Conservation (phyloP, 2,329 filamentous ascomycete species). For the Fusarium lateritium region DNA sequence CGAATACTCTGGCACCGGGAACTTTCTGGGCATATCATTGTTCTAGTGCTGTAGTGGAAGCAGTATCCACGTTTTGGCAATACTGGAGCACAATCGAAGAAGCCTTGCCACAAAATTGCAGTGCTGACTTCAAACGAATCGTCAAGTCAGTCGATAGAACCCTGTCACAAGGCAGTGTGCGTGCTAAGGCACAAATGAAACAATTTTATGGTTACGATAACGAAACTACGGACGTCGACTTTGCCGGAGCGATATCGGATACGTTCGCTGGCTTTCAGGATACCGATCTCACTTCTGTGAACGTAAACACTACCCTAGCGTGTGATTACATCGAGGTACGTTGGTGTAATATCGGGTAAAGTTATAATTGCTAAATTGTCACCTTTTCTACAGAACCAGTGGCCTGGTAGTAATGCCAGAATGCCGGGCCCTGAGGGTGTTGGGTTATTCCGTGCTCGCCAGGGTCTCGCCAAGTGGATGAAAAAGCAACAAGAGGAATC, state of each 20-base stretch:
- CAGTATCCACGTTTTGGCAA: too few relatives aligned
- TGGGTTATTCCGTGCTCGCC: neutral
- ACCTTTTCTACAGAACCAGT: neutral
- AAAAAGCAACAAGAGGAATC: neutral
- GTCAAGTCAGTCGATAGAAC: constrained; percentile 64
- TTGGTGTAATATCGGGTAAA: neutral
- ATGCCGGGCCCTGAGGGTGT: neutral
- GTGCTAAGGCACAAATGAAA: constrained; percentile 59
- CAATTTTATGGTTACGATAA: neutral
- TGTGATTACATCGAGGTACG: neutral
- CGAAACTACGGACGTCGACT: neutral
- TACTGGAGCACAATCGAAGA: too few relatives aligned
- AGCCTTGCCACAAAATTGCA: constrained; percentile 71
- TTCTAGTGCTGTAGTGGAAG: too few relatives aligned
- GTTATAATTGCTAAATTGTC: neutral
- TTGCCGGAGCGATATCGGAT: constrained; percentile 53
- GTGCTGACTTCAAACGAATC: constrained; percentile 70
- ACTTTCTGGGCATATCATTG: too few relatives aligned
- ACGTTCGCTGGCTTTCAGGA: constrained; percentile 55
- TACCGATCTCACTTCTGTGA: neutral
- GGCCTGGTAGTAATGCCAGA: neutral
- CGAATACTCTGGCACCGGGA: too few relatives aligned
- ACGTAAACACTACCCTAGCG: neutral
- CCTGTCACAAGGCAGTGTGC: constrained; percentile 55
- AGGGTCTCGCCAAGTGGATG: neutral